Evolutionary conservation across 2,329 filamentous ascomycete species (phyloP).

Genomic region (Sarocladium oryzae): DNA sequence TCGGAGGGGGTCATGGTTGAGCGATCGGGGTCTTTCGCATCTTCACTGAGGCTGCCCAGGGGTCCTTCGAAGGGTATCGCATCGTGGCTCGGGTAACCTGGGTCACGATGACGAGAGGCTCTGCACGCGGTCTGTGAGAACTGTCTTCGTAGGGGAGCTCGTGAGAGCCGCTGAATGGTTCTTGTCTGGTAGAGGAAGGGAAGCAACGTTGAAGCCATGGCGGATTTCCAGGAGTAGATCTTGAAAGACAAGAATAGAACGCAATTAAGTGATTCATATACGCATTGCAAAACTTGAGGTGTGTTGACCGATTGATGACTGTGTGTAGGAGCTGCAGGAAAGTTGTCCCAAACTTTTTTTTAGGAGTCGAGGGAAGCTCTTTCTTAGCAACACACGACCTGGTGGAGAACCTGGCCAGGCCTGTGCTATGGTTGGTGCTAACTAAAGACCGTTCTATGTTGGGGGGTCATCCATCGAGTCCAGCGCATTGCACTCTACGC

Average conservation of each 20-base stretch:
- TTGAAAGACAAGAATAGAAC: no score
- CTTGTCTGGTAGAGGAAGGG: constrained; percentile 69
- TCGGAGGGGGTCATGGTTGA: constrained; percentile 55
- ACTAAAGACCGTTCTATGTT: no score
- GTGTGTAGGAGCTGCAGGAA: no score
- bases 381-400: constrained; percentile 5
- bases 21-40: constrained; percentile 14
- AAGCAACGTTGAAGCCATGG: constrained; percentile 45
- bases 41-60: neutral
- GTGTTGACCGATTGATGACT: no score
- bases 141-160: neutral
- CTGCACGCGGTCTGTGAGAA: neutral
- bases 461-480: no score
- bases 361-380: neutral
- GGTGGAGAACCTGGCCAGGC: neutral
- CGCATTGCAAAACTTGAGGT: no score
- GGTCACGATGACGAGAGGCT: neutral
- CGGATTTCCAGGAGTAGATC: no score
- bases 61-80: constrained; percentile 45
- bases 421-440: no score
- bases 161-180: constrained; percentile 35
- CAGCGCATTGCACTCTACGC: no score
- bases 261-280: no score
- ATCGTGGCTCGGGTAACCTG: constrained; percentile 19
- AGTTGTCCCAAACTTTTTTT: neutral